Evolutionary conservation across 2,329 filamentous ascomycete genomes (phyloP), one percentile per base, ranked within the genome.

Genomic region (Colletotrichum tropicale): DNA sequence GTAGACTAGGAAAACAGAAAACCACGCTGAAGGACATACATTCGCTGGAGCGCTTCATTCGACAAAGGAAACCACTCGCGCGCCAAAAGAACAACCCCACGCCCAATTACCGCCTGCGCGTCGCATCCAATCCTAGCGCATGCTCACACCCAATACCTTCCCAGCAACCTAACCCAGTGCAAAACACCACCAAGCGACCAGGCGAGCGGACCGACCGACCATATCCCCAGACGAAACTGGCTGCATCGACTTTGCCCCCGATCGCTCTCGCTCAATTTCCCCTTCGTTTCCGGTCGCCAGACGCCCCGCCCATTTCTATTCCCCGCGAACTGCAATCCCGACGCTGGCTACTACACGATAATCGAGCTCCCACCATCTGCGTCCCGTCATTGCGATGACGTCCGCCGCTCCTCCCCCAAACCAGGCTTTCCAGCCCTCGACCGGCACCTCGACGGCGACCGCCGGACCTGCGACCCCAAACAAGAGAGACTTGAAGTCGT

Each of bases 401-500:
- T 81, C 80, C 81, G 78, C 79, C 70, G 78, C 74, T 67, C 78
- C 77, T 68, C 75, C 78, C 48, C 74, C 74, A 34, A 75, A 77
- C 58, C 73, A 79, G 66, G 60, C 62, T 65, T 73, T 75, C 24
- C 78, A 73, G 70, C 74, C 74, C 52, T 65, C 74, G 66, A 74
- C 28, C 28, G 30, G 43, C 30, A 71, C 66, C 60, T 70, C 74
- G 66, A 75, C 71, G 34, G 66, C 74, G 30, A 64, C 60, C 48
- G 52, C 66, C 56, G 70, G 30, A 38, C 71, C 89, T 83, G 95
- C 95, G 56, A 95, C 94, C 71, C 95, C 95, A 34, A 95, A 93
- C 79, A 98, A 94, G 87, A 93, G 95, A 83, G 96, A 98, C 84
- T 89, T 98, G 80, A 94, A 96, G 80, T 98, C 95, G 76, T 99